Evolutionary conservation across 371 early-diverging fungal species (phyloP), one percentile per base, ranked within the genome.

Genomic region (Mortierella sp.): DNA sequence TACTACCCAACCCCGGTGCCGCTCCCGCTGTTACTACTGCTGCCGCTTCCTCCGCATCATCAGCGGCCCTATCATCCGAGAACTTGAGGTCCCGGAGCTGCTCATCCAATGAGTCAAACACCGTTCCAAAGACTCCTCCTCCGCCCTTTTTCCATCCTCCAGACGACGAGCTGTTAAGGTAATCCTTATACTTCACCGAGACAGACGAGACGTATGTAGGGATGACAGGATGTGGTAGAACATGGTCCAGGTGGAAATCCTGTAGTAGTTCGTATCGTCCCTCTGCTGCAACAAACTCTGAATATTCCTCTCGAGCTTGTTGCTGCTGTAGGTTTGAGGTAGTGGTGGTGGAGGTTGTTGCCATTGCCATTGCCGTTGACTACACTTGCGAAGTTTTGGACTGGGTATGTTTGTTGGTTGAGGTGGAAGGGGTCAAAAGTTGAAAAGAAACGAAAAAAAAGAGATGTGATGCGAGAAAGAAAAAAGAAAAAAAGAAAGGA

Each of bases 101-200:
- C 45, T 80, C 83, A 19, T 85, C 81, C 47, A 86, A 54, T 45
- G 68, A 73, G 74, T 79, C 78, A 31, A 79, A 42, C 55, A 81
- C 80, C 9, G 86, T 75, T 28, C 82, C 55, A n/a, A 83, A 80
- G 48, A 82, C 54, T 11, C 78, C 74, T 47, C 74, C 80, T 60
- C 80, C 44, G 11, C 63, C 63, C 16, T 50, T 42, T 24, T 24
- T 58, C 19, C 60, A 8, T 48, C 54, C 54, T 54, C 54, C 60
- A 14, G 60, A 60, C 14, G 65, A 70, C 54, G 63, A 74, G 52
- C 48, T 54, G 72, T 57, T 68, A 28, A 68, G 52, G 72, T 85
- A 85, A 71, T 92, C 91, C 71, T 91, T 92, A 81, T 92, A 92
- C 83, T 93, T 93, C 68, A 93, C 91, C 14, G 91, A 90, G 24